These are phyloP conservation scores for Cladosporium sp. DNA, from an alignment of 2,329 filamentous ascomycete species.

Conservation along the genomic window DNA sequence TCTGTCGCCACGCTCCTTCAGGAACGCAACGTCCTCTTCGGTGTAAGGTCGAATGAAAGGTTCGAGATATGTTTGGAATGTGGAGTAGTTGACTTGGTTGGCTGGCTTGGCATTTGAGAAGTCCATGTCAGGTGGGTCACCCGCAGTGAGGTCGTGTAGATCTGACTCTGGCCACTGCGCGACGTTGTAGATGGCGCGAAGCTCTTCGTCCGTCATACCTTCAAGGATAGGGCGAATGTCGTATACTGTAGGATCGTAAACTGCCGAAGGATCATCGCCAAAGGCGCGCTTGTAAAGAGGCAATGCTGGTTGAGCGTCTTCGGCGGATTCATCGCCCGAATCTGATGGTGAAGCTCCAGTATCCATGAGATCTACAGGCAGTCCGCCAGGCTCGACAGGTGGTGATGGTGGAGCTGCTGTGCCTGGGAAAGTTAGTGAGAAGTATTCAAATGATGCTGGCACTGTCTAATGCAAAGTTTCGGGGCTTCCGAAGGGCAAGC, in stretches of 20 bases:
- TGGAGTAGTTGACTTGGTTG: conserved; percentile 90
- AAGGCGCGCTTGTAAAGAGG: conserved; percentile 77
- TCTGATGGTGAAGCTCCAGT: conserved; percentile 62
- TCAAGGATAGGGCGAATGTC: conserved; percentile 76
- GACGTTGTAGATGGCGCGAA: conserved; percentile 84
- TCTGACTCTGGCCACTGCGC: conserved; percentile 78
- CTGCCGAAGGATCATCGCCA: conserved; percentile 88
- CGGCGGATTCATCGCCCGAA: conserved; percentile 53
- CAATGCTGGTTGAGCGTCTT: conserved; percentile 58
- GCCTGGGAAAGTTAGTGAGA: conserved; percentile 23
- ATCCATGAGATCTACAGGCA: conserved; percentile 52
- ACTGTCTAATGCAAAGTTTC: background rate
- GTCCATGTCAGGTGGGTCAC: conserved; percentile 87
- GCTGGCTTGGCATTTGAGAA: conserved; percentile 92
- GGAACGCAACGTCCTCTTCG: conserved; percentile 90
- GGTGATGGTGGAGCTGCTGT: conserved; percentile 33
- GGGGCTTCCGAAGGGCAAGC: background rate
- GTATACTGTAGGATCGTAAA: conserved; percentile 88
- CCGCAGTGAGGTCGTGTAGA: conserved; percentile 80
- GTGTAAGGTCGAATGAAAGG: conserved; percentile 86
- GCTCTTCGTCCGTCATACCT: conserved; percentile 80
- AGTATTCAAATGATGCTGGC: background rate
- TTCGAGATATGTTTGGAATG: conserved; percentile 89
- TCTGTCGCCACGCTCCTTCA: conserved; percentile 83
- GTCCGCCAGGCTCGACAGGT: conserved; percentile 32